phyloP scores from a whole-genome alignment of 2,329 filamentous ascomycete genomes.

The Exophiala sideris region DNA sequence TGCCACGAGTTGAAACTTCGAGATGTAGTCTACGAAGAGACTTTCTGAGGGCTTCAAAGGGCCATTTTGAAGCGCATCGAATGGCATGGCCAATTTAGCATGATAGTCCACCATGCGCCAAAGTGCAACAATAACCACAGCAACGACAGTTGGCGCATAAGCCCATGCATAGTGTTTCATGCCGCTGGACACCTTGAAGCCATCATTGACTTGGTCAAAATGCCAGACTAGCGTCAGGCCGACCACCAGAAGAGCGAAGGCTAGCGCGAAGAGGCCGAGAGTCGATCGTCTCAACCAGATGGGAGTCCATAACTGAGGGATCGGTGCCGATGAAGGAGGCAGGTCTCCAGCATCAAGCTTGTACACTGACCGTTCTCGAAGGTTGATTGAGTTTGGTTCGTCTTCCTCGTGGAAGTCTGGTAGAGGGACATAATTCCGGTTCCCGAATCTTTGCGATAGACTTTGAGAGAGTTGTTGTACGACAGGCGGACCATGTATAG shows the following conservation, averaged over 20 bases:
- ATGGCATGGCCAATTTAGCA: conserved; percentile 34
- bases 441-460: conserved; percentile 10
- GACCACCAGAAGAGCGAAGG: conserved; percentile 20
- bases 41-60: conserved; percentile 29
- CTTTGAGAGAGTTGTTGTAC: conserved; percentile 3
- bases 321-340: conserved; percentile 7
- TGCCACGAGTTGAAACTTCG: conserved; percentile 30
- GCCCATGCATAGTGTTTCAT: conserved; percentile 27
- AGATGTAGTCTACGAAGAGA: conserved; percentile 35
- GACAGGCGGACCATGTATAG: conserved; percentile 10
- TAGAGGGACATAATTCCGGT: conserved; percentile 16
- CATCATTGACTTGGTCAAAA: conserved; percentile 15
- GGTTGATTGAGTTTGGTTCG: conserved; percentile 16
- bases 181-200: conserved; percentile 17
- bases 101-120: conserved; percentile 36
- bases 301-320: conserved; percentile 25
- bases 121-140: conserved; percentile 31
- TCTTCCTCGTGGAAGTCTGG: conserved; percentile 25
- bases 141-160: conserved; percentile 29
- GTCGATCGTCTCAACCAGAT: conserved; percentile 25
- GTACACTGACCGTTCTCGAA: conserved; percentile 9
- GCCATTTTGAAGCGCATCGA: conserved; percentile 33
- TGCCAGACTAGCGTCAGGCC: conserved; percentile 24
- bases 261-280: conserved; percentile 20
- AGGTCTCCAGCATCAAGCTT: conserved; percentile 7